Evolutionary conservation across 345 rosid genomes (phyloP), one percentile per base, ranked within the genome.

Genomic region (Citrus inodora): DNA sequence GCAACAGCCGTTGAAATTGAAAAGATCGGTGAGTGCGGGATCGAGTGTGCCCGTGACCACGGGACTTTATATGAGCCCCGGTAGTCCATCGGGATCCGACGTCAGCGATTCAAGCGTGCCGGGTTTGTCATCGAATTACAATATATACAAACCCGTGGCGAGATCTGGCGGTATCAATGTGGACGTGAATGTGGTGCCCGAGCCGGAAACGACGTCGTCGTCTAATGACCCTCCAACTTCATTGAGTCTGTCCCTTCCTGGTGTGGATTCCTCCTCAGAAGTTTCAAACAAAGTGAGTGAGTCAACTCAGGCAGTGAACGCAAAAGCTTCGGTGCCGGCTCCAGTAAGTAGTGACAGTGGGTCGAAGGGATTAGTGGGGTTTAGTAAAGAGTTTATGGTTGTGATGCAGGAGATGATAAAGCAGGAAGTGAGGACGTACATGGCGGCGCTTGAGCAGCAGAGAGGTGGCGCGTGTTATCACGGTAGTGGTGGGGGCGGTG

Each of bases 401-500:
- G 93, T 91, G 85, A 84, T 95, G 87, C 97, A 95, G n/a, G 99
- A 95, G 64, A 95, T 95, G 98, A 88, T 95, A 74, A 93, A 83
- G 81, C 85, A 72, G 74, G 99, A 95, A 81, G 98, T 95, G 82
- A 91, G 91, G 84, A 91, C 80, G 70, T 95, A 92, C 81, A 91
- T 95, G 98, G 83, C 81, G 74, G 88, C 83, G 76, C 78, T 86
- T 80, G 95, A 89, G 79, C 75, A 76, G 78, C 87, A 88, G 70
- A 80, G 79, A 11, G 78, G 79, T 5, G 74, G 51, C 6, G 74
- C 37, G 38, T 70, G 80, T 32, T 76, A 81, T 42, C 83, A 82
- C 56, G 79, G 80, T 13, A 80, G 84, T 16, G 81, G 76, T 13
- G 83, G 78, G 8, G 83, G 87, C 16, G 82, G 79, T 33, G 82